Evolutionary conservation across 164 flowering plant species (phyloP).

Genomic region (Vitis labrusca): DNA sequence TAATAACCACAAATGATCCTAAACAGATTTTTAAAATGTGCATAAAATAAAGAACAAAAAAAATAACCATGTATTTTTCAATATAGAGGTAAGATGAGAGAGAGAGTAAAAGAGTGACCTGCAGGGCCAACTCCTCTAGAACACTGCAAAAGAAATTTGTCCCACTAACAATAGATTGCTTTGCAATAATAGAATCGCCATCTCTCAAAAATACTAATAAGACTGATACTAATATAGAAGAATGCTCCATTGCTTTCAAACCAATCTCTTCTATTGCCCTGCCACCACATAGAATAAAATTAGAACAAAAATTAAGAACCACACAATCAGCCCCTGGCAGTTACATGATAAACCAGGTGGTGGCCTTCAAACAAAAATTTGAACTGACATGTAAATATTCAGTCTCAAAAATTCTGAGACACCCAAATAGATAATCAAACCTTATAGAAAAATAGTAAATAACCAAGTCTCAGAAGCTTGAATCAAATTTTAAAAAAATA

Average conservation of each 20-base stretch:
- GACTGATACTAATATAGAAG: conserved; percentile 52
- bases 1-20: too few relatives aligned
- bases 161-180: conserved; percentile 65
- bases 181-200: conserved; percentile 51
- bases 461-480: too few relatives aligned
- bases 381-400: too few relatives aligned
- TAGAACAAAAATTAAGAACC: neutral
- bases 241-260: conserved; percentile 57
- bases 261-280: conserved; percentile 79
- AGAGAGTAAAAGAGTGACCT: conserved; percentile 45
- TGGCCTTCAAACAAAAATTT: too few relatives aligned
- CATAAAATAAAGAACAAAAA: neutral
- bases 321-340: neutral
- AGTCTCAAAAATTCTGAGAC: too few relatives aligned
- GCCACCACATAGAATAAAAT: conserved; percentile 13
- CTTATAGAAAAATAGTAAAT: too few relatives aligned
- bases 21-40: too few relatives aligned
- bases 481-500: too few relatives aligned
- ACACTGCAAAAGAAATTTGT: conserved; percentile 52
- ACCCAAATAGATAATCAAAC: too few relatives aligned
- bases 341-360: too few relatives aligned
- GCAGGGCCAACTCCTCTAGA: conserved; percentile 70
- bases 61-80: neutral
- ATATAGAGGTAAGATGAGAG: neutral
- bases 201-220: conserved; percentile 59